A percentile compares a stretch with the other conserved stretches of the same genome.
Conservation (phyloP, 2,329 filamentous ascomycete species). For the Xylaria sp. region DNA sequence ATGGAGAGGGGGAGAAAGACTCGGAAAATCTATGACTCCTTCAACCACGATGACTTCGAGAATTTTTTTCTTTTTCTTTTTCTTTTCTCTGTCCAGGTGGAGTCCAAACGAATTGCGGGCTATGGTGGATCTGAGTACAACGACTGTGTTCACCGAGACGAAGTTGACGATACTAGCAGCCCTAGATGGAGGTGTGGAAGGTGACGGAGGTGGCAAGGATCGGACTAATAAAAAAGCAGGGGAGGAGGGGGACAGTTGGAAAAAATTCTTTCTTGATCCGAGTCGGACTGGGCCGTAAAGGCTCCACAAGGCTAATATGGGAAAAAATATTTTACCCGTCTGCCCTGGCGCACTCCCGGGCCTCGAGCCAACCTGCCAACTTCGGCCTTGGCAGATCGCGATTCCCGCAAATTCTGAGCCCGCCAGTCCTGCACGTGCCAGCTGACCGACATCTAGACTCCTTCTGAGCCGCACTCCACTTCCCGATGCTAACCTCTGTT, state of each 20-base stretch:
- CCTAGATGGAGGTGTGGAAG: background rate
- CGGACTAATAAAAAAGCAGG: too few relatives aligned
- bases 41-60: background rate
- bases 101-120: background rate
- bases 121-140: background rate
- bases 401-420: background rate
- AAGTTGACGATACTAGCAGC: too few relatives aligned
- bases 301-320: background rate
- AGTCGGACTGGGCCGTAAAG: background rate
- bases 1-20: background rate
- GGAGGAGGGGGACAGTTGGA: too few relatives aligned
- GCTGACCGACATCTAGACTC: background rate
- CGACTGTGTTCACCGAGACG: background rate
- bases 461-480: background rate
- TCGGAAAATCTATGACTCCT: background rate
- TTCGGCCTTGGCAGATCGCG: background rate
- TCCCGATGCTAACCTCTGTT: background rate
- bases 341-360: too few relatives aligned
- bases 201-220: background rate
- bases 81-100: too few relatives aligned
- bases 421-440: background rate
- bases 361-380: too few relatives aligned
- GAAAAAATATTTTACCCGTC: too few relatives aligned
- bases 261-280: too few relatives aligned
- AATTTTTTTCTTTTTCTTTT: background rate